phyloP scores from a whole-genome alignment of 129 eudicot species.

The Centella asiatica region DNA sequence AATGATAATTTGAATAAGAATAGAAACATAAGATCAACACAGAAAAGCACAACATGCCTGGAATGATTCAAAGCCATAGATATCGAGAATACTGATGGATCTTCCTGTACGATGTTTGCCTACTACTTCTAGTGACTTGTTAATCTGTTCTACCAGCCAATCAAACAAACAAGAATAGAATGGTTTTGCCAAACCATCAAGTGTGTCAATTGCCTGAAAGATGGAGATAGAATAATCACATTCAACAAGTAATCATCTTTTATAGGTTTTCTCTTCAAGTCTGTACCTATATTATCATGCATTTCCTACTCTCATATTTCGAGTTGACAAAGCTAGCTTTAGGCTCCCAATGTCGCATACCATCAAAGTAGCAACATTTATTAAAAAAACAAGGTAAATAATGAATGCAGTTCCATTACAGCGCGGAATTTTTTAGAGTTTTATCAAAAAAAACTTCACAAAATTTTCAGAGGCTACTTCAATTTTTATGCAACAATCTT shows the following conservation, averaged over 20 bases:
- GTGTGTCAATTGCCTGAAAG: conserved; percentile 5
- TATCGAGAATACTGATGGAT: conserved; percentile 6
- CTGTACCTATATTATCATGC: too few species aligned
- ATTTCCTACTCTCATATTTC: too few species aligned
- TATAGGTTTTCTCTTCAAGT: too few species aligned
- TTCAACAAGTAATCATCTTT: too few species aligned
- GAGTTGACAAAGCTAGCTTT: too few species aligned
- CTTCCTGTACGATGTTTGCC: conserved; percentile 2
- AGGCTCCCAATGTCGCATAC: too few species aligned
- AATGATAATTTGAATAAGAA: background rate
- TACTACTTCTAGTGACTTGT: conserved; percentile 2
- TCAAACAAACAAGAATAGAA: conserved; percentile 5
- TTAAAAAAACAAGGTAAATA: conserved; percentile 1
- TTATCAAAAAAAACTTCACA: too few species aligned
- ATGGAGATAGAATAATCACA: too few species aligned
- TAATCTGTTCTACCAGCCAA: conserved; percentile 6
- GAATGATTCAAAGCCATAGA: conserved; percentile 4
- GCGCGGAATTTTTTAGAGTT: conserved; percentile 26
- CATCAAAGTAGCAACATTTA: conserved; percentile 50
- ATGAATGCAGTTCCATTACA: conserved; percentile 39
- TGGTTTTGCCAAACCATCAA: background rate
- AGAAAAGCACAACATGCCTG: background rate
- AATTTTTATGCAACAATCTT: too few species aligned
- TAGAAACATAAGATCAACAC: background rate
- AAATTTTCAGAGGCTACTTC: too few species aligned